A percentile compares a stretch with the other conserved stretches of the same genome.
Evolutionary conservation across 1,284 basidiomycete species (phyloP).

Genomic region (Exobasidium cylindrosporum): DNA sequence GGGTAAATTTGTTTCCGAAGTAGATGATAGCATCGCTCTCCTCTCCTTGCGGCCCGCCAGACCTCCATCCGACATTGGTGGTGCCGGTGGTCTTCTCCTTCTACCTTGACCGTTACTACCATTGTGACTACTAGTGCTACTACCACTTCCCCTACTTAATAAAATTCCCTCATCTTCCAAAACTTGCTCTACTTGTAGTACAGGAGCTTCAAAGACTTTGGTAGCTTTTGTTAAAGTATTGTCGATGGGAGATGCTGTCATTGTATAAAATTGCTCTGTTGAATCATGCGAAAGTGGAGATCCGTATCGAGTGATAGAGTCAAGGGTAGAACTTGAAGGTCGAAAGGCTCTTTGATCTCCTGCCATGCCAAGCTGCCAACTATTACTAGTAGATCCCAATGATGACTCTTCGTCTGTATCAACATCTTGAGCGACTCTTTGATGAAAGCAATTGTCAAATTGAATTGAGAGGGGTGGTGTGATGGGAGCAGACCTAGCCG

Average conservation of each 20-base stretch:
- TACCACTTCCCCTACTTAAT: neutral
- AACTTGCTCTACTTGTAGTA: neutral
- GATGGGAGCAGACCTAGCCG: neutral
- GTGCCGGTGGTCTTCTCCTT: neutral
- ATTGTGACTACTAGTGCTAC: neutral
- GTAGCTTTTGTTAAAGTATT: neutral
- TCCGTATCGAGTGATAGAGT: neutral
- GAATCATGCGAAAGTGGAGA: conserved; percentile 6
- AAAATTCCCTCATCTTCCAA: neutral
- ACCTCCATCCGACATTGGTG: neutral
- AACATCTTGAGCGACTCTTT: neutral
- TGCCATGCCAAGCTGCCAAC: conserved; percentile 2
- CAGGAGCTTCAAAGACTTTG: neutral
- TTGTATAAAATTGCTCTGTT: neutral
- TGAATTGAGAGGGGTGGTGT: neutral
- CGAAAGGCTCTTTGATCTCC: neutral
- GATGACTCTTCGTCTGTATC: neutral
- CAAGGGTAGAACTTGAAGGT: neutral
- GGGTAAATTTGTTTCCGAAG: neutral
- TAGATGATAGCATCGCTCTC: neutral
- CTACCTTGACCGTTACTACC: neutral
- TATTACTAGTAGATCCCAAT: neutral
- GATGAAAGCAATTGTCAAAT: too few species aligned
- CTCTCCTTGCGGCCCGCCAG: neutral
- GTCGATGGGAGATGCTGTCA: neutral